phyloP scores from a whole-genome alignment of 768 basidiomycete genomes.

The Mycena metata region DNA sequence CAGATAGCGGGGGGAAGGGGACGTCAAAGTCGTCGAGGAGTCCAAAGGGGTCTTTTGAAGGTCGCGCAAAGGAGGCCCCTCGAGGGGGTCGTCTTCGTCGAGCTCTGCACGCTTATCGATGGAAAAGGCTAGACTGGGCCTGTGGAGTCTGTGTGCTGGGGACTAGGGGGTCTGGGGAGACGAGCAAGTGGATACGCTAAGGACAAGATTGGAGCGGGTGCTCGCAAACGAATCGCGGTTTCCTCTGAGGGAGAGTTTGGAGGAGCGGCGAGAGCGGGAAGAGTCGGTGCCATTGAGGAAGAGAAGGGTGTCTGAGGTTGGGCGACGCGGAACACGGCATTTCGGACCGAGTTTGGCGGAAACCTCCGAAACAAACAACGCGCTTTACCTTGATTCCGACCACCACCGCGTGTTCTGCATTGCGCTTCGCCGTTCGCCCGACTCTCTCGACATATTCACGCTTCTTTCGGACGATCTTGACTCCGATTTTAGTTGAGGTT shows the following conservation, averaged over 20 bases:
- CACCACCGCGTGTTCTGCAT: too few species aligned
- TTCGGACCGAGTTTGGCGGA: too few species aligned
- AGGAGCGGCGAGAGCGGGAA: slow-evolving; percentile 48
- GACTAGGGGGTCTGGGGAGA: slow-evolving; percentile 41
- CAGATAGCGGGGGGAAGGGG: slow-evolving; percentile 25
- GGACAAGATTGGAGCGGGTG: slow-evolving; percentile 30
- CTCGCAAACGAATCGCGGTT: slow-evolving; percentile 40
- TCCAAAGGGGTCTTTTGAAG: slow-evolving; percentile 34
- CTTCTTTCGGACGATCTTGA: too few species aligned
- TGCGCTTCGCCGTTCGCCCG: too few species aligned
- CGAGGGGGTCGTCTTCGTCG: slow-evolving; percentile 30
- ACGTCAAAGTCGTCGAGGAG: slow-evolving; percentile 13
- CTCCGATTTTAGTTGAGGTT: too few species aligned
- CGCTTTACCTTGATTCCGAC: too few species aligned
- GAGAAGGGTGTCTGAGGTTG: slow-evolving; percentile 61
- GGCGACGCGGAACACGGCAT: too few species aligned
- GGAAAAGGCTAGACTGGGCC: slow-evolving; percentile 46
- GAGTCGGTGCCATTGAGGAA: slow-evolving; percentile 49
- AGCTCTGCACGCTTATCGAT: slow-evolving; percentile 41
- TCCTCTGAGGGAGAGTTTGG: slow-evolving; percentile 41
- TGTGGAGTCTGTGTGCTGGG: slow-evolving; percentile 33
- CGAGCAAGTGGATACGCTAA: slow-evolving; percentile 36
- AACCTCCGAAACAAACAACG: too few species aligned
- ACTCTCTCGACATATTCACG: too few species aligned
- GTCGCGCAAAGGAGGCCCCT: slow-evolving; percentile 28